Conservation (phyloP, 2,329 filamentous ascomycete species). For the Ceratocystis diversiconidia region DNA sequence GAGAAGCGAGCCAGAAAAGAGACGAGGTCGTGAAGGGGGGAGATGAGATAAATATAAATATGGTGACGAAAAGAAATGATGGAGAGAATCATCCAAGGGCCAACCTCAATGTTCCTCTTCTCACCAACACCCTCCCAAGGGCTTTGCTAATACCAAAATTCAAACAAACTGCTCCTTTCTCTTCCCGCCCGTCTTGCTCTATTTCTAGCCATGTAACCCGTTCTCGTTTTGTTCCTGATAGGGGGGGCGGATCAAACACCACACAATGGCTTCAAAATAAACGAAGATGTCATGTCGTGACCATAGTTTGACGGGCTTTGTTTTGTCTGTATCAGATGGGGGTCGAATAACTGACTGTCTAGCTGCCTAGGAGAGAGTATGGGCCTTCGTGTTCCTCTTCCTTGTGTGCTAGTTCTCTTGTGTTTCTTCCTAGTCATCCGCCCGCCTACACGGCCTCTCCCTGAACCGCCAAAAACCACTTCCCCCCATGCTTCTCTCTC, state of each 20-base stretch:
- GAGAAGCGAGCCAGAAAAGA: slow-evolving; percentile 3
- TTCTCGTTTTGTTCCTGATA: not conserved
- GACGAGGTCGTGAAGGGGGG: not conserved
- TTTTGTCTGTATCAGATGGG: too few species aligned
- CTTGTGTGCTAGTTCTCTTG: not conserved
- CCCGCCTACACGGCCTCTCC: not conserved
- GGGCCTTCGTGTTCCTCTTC: not conserved
- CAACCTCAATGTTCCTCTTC: too few species aligned
- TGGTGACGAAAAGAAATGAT: not conserved
- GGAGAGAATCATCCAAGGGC: not conserved
- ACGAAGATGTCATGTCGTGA: not conserved
- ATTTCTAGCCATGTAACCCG: not conserved
- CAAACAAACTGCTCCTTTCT: not conserved
- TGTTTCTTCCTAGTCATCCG: not conserved
- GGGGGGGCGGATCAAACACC: not conserved
- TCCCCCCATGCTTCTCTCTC: not conserved
- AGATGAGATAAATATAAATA: not conserved
- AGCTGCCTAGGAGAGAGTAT: too few species aligned
- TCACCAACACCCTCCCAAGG: too few species aligned
- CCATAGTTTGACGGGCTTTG: not conserved
- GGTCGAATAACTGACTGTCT: too few species aligned
- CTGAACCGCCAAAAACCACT: not conserved
- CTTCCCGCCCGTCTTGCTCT: not conserved
- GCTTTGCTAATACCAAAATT: not conserved
- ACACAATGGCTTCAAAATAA: slow-evolving; percentile 1